Base-by-base conservation (phyloP, 176 grass and related monocot genomes). In the Lolium perenne region DNA sequence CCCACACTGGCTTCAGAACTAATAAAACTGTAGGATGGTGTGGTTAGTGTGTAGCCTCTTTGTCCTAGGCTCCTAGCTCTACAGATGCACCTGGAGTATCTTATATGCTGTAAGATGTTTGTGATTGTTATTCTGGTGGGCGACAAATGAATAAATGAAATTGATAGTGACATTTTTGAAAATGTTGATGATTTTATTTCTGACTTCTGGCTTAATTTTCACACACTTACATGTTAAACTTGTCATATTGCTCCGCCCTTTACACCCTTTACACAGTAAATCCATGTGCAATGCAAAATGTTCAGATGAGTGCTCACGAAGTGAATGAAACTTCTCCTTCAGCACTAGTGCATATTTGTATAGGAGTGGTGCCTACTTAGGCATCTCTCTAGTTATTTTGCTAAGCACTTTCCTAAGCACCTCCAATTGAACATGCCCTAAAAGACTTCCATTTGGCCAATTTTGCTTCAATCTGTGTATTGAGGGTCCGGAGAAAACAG, bases 21-120 rank as follows among this genome's bases (percentile, higher is more conserved):
- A 88, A 93, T 74, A 96, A 92, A 79, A 96, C 94, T 17, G 73
- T 91, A 81, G 91, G 94, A 16, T 96, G 94, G 87, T 93, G 94
- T 48, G 94, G 91, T 23, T 96, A 87, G 88, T 71, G 6, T 2
- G 16, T 62, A 10, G 69, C 23, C 10, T 25, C 38, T 18, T 0
- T 38, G 57, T n/a, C 11, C 10, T 17, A 20, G 13, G 4, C 38
- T n/a, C 11, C 10, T 17, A 20, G 13, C 6, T 47, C 13, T 82
- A 50, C 13, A 0, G 10, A 22, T 50, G 29, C 13, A 50, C 71
- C 15, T 60, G 18, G 25, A 6, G 53, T 78, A 58, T 55, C n/a
- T 46, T 41, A 25, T 87, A 9, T 73, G 66, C 38, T 83, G 49
- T 35, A 40, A 41, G 53, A 56, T 80, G 38, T 2, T 55, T 16